A percentile compares a stretch with the other conserved stretches of the same genome.
Conservation (phyloP, 345 rosid species). For the Isatis tinctoria region DNA sequence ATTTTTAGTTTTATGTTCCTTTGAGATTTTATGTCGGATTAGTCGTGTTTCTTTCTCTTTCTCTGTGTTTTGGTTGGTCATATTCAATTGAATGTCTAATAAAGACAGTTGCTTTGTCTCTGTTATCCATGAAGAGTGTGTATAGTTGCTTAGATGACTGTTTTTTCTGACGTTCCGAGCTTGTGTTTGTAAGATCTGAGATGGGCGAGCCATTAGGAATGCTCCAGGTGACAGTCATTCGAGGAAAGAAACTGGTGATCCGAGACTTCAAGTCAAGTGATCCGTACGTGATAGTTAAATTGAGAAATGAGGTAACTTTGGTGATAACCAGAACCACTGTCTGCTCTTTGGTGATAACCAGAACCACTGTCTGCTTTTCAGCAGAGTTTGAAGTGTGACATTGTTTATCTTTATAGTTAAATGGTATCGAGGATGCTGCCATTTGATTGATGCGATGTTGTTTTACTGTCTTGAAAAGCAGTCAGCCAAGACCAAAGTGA, state of each 20-base stretch:
- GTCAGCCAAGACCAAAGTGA: constrained; percentile 90
- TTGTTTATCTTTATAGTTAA: neutral
- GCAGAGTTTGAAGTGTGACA: neutral
- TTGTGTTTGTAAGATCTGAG: constrained; percentile 17
- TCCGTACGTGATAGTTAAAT: constrained; percentile 89
- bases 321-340: too few species aligned
- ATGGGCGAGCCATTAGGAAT: constrained; percentile 72
- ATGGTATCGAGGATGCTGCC: neutral
- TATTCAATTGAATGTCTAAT: neutral
- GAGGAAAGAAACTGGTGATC: constrained; percentile 72
- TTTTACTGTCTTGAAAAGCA: constrained; percentile 29
- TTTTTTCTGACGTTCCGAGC: constrained; percentile 4
- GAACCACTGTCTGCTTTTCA: neutral
- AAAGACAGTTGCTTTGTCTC: constrained; percentile 7
- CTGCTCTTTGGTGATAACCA: neutral
- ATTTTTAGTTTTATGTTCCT: neutral
- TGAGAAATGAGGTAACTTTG: constrained; percentile 64
- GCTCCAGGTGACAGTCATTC: constrained; percentile 75
- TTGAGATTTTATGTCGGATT: neutral
- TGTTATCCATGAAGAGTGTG: neutral
- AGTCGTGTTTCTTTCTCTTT: neutral
- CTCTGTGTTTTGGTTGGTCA: constrained; percentile 5
- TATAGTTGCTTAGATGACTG: neutral
- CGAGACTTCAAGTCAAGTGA: constrained; percentile 96
- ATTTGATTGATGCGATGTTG: constrained; percentile 1